Evolutionary conservation across 371 early-diverging fungal genomes (phyloP), one percentile per base, ranked within the genome.

Genomic region (Lichtheimia corymbifera): DNA sequence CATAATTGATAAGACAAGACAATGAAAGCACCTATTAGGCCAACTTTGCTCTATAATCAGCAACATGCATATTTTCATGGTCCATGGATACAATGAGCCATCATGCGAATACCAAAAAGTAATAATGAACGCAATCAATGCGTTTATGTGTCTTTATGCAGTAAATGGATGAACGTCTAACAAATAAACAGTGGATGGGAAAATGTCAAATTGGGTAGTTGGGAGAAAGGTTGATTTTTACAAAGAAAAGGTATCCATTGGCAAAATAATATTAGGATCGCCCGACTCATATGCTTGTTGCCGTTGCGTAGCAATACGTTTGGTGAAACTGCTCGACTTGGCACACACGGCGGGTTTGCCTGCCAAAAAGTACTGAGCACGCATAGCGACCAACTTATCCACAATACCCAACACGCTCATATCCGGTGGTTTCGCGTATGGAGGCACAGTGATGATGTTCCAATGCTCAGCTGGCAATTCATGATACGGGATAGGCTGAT

Each of bases 381-480:
- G 64, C 62, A 81, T 81, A 18, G 82, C 82, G 0, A 81, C 62
- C 20, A 81, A 55, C 54, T 81, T 81, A 52, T 81, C 82, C 0
- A 81, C 58, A 24, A 81, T 81, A 13, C 79, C 82, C 0, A 81
- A 57, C 2, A 74, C 62, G 24, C 79, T 70, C 25, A 57, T 45
- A 40, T 81, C 82, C 0, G 64, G 53, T n/a, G 68, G 72, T 20
- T 55, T 28, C 0, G 62, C 53, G 3, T 58, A 25, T 2, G 68
- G 63, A 12, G 66, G 56, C 3, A 76, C 67, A 5, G 73, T 65
- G 3, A 78, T 30, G 22, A 78, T 53, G 52, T 73, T 73, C 77
- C 75, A 76, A 59, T 91, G 91, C 63, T 74, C 84, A 4, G 87
- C 87, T 53, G 92, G 91, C 44, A 94, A 65, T 70, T 92, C 92